Evolutionary conservation across 495 filamentous ascomycete genomes (phyloP).

Genomic region (Xylaria sp.): DNA sequence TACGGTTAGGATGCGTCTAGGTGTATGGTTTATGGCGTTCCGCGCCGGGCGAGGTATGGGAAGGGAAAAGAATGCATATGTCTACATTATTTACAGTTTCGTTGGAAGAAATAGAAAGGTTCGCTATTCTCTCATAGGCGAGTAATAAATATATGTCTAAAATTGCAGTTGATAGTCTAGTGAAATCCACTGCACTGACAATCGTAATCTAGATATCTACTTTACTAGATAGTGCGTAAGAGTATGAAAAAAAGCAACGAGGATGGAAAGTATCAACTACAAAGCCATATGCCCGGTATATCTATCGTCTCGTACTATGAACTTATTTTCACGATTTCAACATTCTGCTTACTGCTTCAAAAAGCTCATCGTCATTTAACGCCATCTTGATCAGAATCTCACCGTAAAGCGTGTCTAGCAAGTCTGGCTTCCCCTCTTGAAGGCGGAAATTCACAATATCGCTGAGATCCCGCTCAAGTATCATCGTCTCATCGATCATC

Average conservation of each 20-base stretch:
- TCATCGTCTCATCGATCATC: conserved; percentile 27
- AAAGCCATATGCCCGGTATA: not conserved
- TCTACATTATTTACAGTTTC: not conserved
- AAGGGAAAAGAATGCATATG: not conserved
- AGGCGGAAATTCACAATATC: conserved; percentile 34
- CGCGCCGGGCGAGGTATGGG: not conserved
- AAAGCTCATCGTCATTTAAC: conserved; percentile 21
- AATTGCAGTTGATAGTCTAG: not conserved
- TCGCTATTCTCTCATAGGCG: not conserved
- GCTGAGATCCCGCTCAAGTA: conserved; percentile 29
- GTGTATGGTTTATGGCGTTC: conserved; percentile 10
- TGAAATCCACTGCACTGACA: not conserved
- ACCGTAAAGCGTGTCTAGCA: conserved; percentile 27
- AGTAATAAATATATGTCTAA: not conserved
- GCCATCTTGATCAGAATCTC: conserved; percentile 35
- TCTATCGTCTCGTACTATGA: not conserved
- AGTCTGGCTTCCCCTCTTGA: conserved; percentile 6
- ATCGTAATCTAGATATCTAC: not conserved
- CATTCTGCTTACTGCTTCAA: conserved; percentile 23
- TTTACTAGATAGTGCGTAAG: not conserved
- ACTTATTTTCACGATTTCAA: conserved; percentile 16
- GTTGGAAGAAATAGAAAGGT: not conserved
- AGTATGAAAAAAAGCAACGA: not conserved
- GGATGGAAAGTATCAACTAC: not conserved
- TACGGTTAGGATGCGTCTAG: not conserved